These are phyloP conservation scores for Lactarius deliciosus DNA, from an alignment of 768 basidiomycete genomes.

Conservation along the genomic window DNA sequence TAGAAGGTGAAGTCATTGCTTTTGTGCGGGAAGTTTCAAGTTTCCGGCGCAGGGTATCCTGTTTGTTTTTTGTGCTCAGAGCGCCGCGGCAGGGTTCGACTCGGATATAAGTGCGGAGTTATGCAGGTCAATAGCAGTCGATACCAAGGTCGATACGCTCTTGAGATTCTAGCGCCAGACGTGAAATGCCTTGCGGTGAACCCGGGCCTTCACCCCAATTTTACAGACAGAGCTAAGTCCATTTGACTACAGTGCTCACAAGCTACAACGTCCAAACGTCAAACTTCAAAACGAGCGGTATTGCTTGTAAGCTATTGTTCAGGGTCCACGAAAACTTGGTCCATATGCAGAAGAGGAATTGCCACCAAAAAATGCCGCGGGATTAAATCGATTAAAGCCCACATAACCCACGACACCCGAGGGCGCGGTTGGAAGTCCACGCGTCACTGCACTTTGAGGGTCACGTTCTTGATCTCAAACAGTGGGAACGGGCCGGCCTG, in stretches of 20 bases:
- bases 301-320: background rate
- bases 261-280: background rate
- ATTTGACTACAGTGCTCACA: background rate
- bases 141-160: no score
- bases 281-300: background rate
- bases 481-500: constrained; percentile 17
- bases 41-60: no score
- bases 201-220: background rate
- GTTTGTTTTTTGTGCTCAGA: background rate
- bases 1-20: background rate
- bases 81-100: background rate
- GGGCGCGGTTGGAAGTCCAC: background rate
- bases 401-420: background rate
- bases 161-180: background rate
- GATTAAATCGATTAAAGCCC: background rate
- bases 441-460: constrained; percentile 9
- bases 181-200: background rate
- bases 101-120: background rate
- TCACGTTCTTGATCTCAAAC: constrained; percentile 17
- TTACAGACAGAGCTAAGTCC: background rate
- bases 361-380: background rate
- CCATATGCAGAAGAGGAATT: background rate
- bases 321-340: background rate
- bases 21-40: no score
- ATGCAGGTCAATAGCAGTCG: background rate